Conservation (phyloP, 768 basidiomycete species). For the Fistulinella prunicolor region DNA sequence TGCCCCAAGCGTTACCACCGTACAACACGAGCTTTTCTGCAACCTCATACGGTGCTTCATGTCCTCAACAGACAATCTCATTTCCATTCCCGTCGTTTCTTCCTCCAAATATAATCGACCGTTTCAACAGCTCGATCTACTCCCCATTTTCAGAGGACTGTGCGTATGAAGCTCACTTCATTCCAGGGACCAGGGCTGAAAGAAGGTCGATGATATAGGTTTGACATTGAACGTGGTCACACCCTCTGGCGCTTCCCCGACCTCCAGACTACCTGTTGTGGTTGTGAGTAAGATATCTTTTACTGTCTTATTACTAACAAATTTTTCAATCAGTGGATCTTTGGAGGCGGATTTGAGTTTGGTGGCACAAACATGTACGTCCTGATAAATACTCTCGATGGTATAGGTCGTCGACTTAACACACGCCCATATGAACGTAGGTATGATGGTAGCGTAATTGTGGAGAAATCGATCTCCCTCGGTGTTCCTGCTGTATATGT, state of each 20-base stretch:
- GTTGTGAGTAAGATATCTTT: constrained; percentile 37
- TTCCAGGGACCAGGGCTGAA: neutral
- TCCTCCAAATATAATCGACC: constrained; percentile 15
- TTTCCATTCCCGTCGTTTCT: constrained; percentile 15
- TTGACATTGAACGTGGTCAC: constrained; percentile 52
- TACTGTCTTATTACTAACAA: neutral
- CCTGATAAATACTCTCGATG: too few relatives aligned
- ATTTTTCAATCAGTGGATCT: constrained; percentile 27
- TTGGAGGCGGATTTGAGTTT: constrained; percentile 34
- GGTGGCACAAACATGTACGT: constrained; percentile 23
- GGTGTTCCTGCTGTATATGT: constrained; percentile 38
- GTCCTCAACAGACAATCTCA: constrained; percentile 4
- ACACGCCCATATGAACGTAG: neutral
- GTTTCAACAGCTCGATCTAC: constrained; percentile 29
- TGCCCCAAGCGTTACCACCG: constrained; percentile 3
- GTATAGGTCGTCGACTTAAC: too few relatives aligned
- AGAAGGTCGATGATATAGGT: constrained; percentile 25
- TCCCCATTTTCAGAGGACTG: constrained; percentile 46
- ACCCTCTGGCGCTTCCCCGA: constrained; percentile 38
- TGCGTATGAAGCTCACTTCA: constrained; percentile 23
- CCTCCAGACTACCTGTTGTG: constrained; percentile 50
- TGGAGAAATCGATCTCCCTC: constrained; percentile 31
- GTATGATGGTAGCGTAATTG: constrained; percentile 22
- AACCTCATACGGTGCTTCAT: constrained; percentile 2
- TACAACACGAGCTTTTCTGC: constrained; percentile 8